Evolutionary conservation across 352 stramenopile genomes (phyloP), one percentile per base, ranked within the genome.

Genomic region (Phytopythium litorale): DNA sequence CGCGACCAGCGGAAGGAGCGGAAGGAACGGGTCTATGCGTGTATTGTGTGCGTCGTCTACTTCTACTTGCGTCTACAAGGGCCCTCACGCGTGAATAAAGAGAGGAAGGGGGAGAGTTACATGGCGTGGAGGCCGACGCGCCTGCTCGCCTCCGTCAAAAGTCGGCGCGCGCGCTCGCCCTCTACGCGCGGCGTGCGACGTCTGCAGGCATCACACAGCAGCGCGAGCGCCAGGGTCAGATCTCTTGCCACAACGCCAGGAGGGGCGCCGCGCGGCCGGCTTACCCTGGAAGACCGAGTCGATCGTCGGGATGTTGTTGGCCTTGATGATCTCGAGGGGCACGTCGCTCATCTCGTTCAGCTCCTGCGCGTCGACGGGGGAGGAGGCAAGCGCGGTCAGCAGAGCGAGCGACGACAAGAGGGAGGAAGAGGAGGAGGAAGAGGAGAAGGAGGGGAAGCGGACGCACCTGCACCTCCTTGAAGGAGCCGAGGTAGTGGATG

Each of bases 321-420:
- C 71, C 51, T 87, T 77, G 30, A 94, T 60, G 43, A 92, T 79
- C 28, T 92, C 85, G 21, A 72, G 59, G n/a, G 85, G 76, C 56
- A 94, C 62, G 70, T 94, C 85, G 60, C 78, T 84, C 76, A 92
- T 77, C 70, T 94, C 85, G 60, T 94, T 94, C 51, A 94, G 65
- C 67, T 94, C 67, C 85, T 94, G 50, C 19, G 33, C 18, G 30
- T 9, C 16, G n/a, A 25, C 18, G 18, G 18, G 28, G 28, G 28
- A 32, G 28, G 5, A 32, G 28, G 7, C 3, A 32, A 32, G n/a
- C 43, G 43, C 43, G 43, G 8, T 50, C 19, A 51, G 19, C 40
- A 35, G 6, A 49, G 63, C 30, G 38, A 63, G 18, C 25, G n/a
- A 32, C 21, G 48, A 13, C 1, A 15, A 40, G 35, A 15, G 4